phyloP scores from a whole-genome alignment of 2,329 filamentous ascomycete species.

The Fusarium gaditjirri region DNA sequence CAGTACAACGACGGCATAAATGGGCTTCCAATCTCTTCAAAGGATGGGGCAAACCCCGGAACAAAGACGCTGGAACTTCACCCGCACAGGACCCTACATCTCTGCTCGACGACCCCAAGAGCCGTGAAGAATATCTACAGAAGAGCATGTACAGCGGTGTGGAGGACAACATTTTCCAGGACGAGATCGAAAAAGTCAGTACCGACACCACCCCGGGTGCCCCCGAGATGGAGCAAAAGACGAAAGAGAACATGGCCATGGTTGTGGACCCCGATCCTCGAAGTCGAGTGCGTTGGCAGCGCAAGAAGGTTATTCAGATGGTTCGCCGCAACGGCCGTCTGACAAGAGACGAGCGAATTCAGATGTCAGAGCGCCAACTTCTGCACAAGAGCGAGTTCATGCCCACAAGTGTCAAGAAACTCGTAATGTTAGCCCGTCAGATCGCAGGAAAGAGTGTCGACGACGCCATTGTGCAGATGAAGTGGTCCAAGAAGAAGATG shows the following conservation, averaged over 20 bases:
- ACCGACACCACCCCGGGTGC: conserved; percentile 38
- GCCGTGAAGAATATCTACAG: conserved; percentile 55
- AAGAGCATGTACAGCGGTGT: conserved; percentile 55
- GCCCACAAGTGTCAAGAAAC: conserved; percentile 91
- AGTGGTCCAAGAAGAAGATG: conserved; percentile 93
- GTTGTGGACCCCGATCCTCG: conserved; percentile 80
- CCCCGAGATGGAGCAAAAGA: conserved; percentile 52
- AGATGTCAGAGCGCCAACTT: conserved; percentile 68
- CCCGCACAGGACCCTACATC: conserved; percentile 38
- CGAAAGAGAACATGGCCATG: conserved; percentile 65
- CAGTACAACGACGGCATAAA: conserved; percentile 53
- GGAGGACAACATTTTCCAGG: conserved; percentile 71
- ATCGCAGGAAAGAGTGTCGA: conserved; percentile 94
- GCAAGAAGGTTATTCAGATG: conserved; percentile 83
- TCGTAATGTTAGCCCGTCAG: conserved; percentile 85
- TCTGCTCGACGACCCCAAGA: conserved; percentile 56
- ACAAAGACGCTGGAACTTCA: conserved; percentile 48
- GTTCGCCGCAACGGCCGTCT: conserved; percentile 67
- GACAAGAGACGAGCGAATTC: conserved; percentile 72
- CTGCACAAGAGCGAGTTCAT: conserved; percentile 74
- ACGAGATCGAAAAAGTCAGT: conserved; percentile 59
- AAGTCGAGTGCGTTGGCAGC: conserved; percentile 78
- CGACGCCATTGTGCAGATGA: conserved; percentile 94
- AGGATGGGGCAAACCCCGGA: conserved; percentile 47
- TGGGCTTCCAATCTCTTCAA: conserved; percentile 56